Base-by-base conservation (phyloP, 2,329 filamentous ascomycete genomes). In the Exophiala oligosperma region DNA sequence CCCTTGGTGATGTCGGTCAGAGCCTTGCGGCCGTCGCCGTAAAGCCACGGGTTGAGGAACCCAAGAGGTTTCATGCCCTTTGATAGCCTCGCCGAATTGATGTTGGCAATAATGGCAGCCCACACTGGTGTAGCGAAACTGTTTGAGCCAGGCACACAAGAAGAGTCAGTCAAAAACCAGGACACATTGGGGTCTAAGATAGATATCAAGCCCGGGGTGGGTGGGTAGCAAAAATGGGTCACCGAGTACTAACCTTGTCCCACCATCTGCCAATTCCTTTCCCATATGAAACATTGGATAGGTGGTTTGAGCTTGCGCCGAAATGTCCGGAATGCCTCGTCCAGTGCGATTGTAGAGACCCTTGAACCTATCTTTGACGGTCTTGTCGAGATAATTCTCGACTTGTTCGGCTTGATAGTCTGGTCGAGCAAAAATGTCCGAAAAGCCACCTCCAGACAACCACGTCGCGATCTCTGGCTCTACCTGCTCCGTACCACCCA, bases 51-150 rank as follows among this genome's bases (percentile, higher is more conserved):
- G 40, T 64, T 64, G 26, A 64, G 26, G 38, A 64, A 64, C 4
- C 62, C 62, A 3, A 64, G 28, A 11, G 56, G 38, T 11, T 38
- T 46, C 21, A 55, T 55, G 4, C 60, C 52, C n/a, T 74, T 73
- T 12, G 79, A 74, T 49, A 88, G 71, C 32, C 85, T 77, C 17
- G 81, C 81, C 57, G 86, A 83, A 68, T 90, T 90, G 50, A 91
- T 70, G 37, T 88, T 77, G 0, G 83, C 79, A 50, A 91, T 74
- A 61, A 91, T 79, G 11, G 80, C 80, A 0, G 86, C 85, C 49
- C 87, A 81, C 0, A 84, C 75, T 0, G 88, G 88, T 0, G 83
- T 74, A 1, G 86, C 26, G 1, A 46, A 49, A 21, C 58, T 56
- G 17, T 28, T 52, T 21, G 21, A 9, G 23, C 12, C 40, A 9